Base-by-base conservation (phyloP, 2,329 filamentous ascomycete genomes). In the Pseudodiploospora longispora region DNA sequence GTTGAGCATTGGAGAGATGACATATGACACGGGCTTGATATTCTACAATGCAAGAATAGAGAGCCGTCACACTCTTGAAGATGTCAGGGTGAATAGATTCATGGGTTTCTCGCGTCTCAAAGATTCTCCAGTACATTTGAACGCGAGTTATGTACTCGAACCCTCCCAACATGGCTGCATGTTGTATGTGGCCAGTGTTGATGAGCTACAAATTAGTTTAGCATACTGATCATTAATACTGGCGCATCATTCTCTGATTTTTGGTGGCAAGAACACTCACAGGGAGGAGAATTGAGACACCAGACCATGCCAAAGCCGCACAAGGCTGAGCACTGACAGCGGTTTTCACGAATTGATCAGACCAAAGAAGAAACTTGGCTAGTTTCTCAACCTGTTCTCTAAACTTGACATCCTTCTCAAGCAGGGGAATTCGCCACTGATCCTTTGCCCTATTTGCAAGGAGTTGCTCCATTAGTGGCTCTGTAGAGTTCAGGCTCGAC, bases 221-320 rank as follows among this genome's bases (percentile, higher is more conserved):
- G 19, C 19, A 19, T 19, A 19, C 19, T 19, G 19, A 19, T 19
- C 19, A 19, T 19, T 19, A 19, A 19, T 19, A 19, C 19, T 19
- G 19, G 19, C 19, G 19, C 19, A 19, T 19, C 19, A 19, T 19
- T 19, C 19, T 19, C 19, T 19, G 19, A 19, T 19, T 19, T 19
- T 19, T 19, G 19, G 19, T 19, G 19, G 19, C 19, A 19, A 3
- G 19, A 19, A 19, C 9, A 42, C 50, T 33, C 49, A 57, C 55
- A 1, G 54, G 46, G 27, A 58, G 48, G 38, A 53, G 41, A 2
- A 57, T 35, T 27, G 55, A 50, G 30, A 55, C 47, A 30, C 54
- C 56, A 2, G 55, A 51, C 56, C 56, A 58, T 29, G 53, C 56
- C 36, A 59, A 35, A 19, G 53, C 52, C 8, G 53, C 47, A 38